phyloP scores from a whole-genome alignment of 2,329 filamentous ascomycete species.

The Eurotiales sp. region DNA sequence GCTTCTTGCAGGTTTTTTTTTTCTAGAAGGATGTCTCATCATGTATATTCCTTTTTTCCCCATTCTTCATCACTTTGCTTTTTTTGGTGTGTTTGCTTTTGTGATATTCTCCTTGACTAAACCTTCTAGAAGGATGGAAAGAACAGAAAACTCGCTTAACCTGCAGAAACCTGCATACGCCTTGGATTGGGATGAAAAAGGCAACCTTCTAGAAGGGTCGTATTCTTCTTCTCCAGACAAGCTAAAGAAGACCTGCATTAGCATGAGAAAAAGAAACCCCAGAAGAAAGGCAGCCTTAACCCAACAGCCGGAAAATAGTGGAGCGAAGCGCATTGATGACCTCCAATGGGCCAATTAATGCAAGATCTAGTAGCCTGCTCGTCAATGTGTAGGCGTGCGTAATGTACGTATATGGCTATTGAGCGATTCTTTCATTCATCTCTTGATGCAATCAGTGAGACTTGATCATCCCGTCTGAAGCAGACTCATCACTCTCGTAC shows the following conservation, averaged over 20 bases:
- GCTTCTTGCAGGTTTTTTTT: not conserved
- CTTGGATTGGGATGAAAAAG: too few relatives aligned
- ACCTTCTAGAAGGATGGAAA: not conserved
- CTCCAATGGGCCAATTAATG: constrained; percentile 3
- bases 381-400: too few relatives aligned
- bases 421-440: too few relatives aligned
- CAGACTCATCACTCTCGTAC: too few relatives aligned
- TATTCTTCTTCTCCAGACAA: not conserved
- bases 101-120: not conserved
- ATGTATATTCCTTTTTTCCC: not conserved
- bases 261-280: not conserved
- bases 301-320: too few relatives aligned
- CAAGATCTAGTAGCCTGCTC: too few relatives aligned
- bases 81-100: not conserved
- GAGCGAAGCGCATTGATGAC: not conserved
- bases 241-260: not conserved
- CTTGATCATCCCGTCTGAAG: too few relatives aligned
- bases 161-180: not conserved
- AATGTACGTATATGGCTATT: too few relatives aligned
- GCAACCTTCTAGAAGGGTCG: not conserved
- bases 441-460: too few relatives aligned
- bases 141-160: not conserved
- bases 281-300: too few relatives aligned
- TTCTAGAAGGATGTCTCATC: too few relatives aligned
- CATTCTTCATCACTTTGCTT: not conserved